Percentiles rank a stretch among this genome's conserved stretches.
These are phyloP conservation scores for Epichloe elymi DNA, from an alignment of 2,329 filamentous ascomycete genomes.

Conservation along the genomic window DNA sequence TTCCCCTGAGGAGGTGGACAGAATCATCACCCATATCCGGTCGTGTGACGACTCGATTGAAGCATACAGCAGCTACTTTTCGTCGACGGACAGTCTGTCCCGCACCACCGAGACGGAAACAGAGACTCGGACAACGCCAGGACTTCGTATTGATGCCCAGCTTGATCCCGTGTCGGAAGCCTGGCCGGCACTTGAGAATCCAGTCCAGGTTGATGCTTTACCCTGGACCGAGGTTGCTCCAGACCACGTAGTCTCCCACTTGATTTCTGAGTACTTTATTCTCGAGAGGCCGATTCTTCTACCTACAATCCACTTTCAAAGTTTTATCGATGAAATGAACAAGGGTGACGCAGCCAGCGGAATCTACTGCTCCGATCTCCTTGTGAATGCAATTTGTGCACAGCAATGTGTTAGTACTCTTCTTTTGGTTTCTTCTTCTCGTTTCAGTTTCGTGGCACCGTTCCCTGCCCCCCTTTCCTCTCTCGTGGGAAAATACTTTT, in stretches of 20 bases:
- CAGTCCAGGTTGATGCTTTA: neutral
- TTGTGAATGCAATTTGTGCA: slow-evolving; percentile 1
- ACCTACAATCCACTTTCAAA: neutral
- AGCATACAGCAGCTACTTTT: neutral
- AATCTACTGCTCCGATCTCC: neutral
- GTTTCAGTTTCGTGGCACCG: too few relatives aligned
- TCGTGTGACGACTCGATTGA: neutral
- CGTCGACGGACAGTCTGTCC: neutral
- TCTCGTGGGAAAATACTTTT: neutral
- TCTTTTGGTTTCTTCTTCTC: neutral
- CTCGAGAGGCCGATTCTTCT: neutral
- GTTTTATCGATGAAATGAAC: neutral
- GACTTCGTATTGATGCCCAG: neutral
- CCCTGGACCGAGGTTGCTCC: neutral
- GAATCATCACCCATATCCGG: neutral
- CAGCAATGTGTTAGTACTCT: neutral
- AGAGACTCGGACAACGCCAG: neutral
- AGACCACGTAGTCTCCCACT: neutral
- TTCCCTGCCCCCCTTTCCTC: neutral
- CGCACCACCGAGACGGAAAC: neutral
- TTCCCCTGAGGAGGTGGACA: neutral
- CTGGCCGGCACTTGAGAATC: neutral
- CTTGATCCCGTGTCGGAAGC: neutral
- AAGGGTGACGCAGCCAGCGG: neutral
- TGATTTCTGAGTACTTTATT: slow-evolving; percentile 1